Conservation (phyloP, 2,329 filamentous ascomycete species). For the Aspergillus ibericus region DNA sequence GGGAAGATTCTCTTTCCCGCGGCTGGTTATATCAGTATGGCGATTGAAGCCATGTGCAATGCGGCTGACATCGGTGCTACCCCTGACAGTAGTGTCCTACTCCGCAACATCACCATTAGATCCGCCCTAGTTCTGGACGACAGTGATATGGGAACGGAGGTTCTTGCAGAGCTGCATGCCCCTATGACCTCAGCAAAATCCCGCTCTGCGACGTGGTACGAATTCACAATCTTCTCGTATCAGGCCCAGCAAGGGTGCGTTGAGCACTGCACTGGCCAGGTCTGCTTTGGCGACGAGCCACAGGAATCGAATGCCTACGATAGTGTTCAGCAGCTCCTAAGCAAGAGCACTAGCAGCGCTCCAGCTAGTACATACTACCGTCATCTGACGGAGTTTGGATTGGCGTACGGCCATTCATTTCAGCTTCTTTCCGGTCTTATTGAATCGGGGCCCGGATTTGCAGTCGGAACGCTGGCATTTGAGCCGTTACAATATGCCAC, state of each 20-base stretch:
- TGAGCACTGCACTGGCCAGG: no score
- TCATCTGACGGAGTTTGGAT: not conserved
- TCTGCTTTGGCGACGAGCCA: not conserved
- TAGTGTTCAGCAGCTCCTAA: no score
- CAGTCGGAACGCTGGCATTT: not conserved
- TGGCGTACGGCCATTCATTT: not conserved
- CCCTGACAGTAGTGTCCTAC: no score
- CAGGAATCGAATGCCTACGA: not conserved
- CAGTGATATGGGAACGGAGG: not conserved
- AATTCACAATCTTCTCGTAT: constrained; percentile 2
- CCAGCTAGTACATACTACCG: no score
- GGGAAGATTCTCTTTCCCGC: constrained; percentile 4
- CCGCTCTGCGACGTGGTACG: not conserved
- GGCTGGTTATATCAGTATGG: constrained; percentile 6
- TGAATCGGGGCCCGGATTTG: not conserved
- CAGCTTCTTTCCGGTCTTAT: not conserved
- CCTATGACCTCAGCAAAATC: not conserved
- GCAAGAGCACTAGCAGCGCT: no score
- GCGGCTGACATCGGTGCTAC: no score
- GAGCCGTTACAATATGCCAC: not conserved
- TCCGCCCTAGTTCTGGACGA: not conserved
- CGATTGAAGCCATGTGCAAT: constrained; percentile 3
- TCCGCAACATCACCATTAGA: not conserved
- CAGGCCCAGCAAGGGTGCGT: no score
- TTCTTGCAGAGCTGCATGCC: not conserved